These are phyloP conservation scores for Piloderma croceum DNA, from an alignment of 768 basidiomycete genomes.

Conservation along the genomic window DNA sequence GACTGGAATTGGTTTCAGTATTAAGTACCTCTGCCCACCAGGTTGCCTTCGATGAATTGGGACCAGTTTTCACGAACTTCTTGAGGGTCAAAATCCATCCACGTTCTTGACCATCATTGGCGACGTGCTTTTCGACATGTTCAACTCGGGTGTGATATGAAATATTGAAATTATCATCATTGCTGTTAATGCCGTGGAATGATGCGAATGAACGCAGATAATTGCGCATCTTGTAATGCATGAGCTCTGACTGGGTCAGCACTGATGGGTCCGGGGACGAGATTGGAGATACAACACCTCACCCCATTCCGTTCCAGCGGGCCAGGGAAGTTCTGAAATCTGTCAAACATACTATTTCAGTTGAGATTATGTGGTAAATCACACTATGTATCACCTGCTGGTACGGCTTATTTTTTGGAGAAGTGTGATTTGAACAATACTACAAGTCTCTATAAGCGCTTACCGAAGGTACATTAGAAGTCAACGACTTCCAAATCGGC, in stretches of 20 bases:
- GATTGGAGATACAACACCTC: no score
- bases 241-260: conserved; percentile 8
- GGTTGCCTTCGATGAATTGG: background rate
- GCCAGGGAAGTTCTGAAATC: conserved; percentile 7
- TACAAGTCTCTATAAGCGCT: background rate
- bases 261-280: conserved; percentile 7
- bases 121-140: conserved; percentile 20
- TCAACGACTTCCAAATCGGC: conserved; percentile 18
- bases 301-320: conserved; percentile 6
- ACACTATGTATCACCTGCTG: conserved; percentile 10
- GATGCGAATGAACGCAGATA: conserved; percentile 25
- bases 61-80: conserved; percentile 1
- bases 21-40: background rate
- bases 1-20: no score
- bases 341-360: background rate
- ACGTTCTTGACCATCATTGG: conserved; percentile 8
- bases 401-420: conserved; percentile 9
- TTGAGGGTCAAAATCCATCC: conserved; percentile 14
- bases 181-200: conserved; percentile 17
- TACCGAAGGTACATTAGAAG: conserved; percentile 19
- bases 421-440: background rate
- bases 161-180: conserved; percentile 18
- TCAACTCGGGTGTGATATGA: conserved; percentile 32
- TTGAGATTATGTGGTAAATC: background rate
- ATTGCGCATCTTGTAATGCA: conserved; percentile 8